phyloP scores from a whole-genome alignment of 75 land plant genomes.

The Picea sitchensis region DNA sequence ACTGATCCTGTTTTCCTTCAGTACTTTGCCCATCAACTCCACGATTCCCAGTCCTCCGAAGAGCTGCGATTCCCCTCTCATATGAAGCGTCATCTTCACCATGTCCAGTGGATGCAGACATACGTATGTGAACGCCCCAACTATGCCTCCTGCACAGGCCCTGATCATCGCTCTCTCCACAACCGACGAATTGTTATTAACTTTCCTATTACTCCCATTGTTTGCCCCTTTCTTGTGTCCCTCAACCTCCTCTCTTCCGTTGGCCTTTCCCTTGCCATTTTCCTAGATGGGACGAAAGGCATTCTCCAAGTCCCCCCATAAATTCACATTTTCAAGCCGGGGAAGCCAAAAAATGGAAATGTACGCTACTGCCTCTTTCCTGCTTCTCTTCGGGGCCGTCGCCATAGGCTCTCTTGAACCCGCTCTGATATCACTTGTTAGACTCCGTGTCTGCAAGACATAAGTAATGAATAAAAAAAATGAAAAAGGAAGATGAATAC shows the following conservation, averaged over 20 bases:
- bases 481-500: too few relatives aligned
- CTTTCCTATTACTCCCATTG: not conserved
- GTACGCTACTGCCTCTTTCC: too few relatives aligned
- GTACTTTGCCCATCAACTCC: slow-evolving; percentile 48
- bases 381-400: too few relatives aligned
- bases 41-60: slow-evolving; percentile 28
- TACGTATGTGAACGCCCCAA: slow-evolving; percentile 91
- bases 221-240: not conserved
- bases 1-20: slow-evolving; percentile 42
- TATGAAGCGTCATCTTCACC: slow-evolving; percentile 86
- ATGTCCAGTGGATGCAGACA: slow-evolving; percentile 86
- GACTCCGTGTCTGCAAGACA: too few relatives aligned
- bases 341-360: too few relatives aligned
- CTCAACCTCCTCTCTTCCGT: too few relatives aligned
- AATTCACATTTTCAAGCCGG: too few relatives aligned
- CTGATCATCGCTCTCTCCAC: slow-evolving; percentile 76
- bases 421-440: too few relatives aligned
- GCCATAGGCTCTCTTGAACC: too few relatives aligned
- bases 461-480: too few relatives aligned
- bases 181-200: slow-evolving; percentile 35
- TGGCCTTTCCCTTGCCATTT: not conserved
- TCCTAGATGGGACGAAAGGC: not conserved
- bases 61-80: slow-evolving; percentile 52
- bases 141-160: slow-evolving; percentile 78
- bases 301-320: too few relatives aligned